Evolutionary conservation across 306 rosid species (phyloP), one percentile per base, ranked within the genome.

Genomic region (Casuarina cunninghamiana): DNA sequence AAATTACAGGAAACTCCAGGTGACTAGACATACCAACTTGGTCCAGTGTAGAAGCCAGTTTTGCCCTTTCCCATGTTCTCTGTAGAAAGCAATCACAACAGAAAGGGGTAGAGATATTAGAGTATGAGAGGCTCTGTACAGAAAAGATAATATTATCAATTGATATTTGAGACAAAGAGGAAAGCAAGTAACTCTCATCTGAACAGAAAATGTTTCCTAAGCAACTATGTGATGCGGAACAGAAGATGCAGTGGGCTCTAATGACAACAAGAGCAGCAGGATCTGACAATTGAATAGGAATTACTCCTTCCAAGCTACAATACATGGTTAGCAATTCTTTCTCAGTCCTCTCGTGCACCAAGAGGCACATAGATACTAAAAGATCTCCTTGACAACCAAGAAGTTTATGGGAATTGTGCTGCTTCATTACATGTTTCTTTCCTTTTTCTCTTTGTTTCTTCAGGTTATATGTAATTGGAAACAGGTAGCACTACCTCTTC

Each of bases 1-100:
- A 79, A 49, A 78, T 71, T 12, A 50, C 71, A 79, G 26, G 75
- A 73, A 77, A 77, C 69, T 73, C 58, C 61, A 83, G 54, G 26
- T 46, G 49, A 55, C n/a, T 26, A 54, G 60, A 79, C 93, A 72
- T 88, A 95, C 98, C 97, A 71, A 95, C 71, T 87, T 89, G 95
- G 75, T 95, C 97, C 93, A 95, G 83, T 2, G 96, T 83, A 77
- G 86, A 39, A 12, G 98, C 98, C 81, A 95, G 73, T 82, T 89
- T 95, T 75, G 97, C 90, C 85, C 97, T 89, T 78, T 95, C 97
- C 98, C 98, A 95, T 51, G 97, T 95, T 88, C 97, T 95, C 98
- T 95, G 93, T 46, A 85, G 78, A 69, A 60, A 77, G 58, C 63
- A 63, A 79, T 53, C 67, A 44, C 54, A 44, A 66, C 35, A 63